These are phyloP conservation scores for Microsporum ferrugineum DNA, from an alignment of 2,329 filamentous ascomycete genomes.

Conservation along the genomic window DNA sequence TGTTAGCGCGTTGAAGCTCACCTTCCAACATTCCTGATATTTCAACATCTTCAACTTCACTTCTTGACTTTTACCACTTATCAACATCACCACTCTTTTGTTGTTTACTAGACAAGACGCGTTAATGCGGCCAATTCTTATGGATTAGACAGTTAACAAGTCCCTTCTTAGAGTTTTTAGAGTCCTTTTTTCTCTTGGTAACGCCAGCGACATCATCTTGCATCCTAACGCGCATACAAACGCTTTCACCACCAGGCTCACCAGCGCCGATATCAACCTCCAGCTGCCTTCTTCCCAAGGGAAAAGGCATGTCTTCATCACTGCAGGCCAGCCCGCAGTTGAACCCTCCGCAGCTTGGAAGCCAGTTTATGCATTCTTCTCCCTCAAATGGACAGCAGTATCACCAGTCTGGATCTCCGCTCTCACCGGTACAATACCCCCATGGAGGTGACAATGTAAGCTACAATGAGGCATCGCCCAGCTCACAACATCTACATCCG, in stretches of 20 bases:
- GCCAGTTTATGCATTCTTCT: conserved; percentile 25
- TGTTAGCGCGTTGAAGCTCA: neutral
- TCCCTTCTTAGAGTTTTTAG: neutral
- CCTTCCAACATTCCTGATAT: neutral
- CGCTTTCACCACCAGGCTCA: neutral
- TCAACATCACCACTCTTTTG: conserved; percentile 1
- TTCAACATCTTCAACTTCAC: neutral
- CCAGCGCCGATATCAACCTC: neutral
- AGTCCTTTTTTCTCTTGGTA: neutral
- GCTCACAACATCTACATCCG: conserved; percentile 22
- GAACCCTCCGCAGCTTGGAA: conserved; percentile 38
- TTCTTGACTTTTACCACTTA: neutral
- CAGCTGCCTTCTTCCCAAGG: conserved; percentile 15
- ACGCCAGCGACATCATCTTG: conserved; percentile 5
- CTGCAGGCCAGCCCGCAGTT: conserved; percentile 51
- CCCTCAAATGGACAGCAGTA: conserved; percentile 21
- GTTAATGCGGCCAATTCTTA: neutral
- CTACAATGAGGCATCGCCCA: neutral
- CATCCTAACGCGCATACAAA: neutral
- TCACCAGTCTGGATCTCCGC: neutral
- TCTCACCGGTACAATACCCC: conserved; percentile 40
- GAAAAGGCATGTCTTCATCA: conserved; percentile 51
- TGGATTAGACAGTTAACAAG: conserved; percentile 3
- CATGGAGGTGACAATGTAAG: conserved; percentile 26
- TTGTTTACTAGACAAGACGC: conserved; percentile 13